Conservation (phyloP, 768 basidiomycete species). For the Amanita rimosa region DNA sequence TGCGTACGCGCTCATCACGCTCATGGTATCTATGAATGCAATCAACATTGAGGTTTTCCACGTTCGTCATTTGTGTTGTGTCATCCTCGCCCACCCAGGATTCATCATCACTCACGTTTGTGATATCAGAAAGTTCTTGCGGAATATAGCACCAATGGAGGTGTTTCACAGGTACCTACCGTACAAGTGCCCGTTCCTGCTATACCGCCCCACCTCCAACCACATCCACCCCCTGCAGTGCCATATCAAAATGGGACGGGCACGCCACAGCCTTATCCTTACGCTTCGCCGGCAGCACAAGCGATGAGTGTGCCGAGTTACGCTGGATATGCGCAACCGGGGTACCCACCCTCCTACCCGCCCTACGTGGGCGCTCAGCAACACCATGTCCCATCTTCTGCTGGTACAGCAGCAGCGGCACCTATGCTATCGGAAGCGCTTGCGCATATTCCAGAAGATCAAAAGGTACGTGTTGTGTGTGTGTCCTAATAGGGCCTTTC, state of each 20-base stretch:
- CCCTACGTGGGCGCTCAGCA: conserved; percentile 12
- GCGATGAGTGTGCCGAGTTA: background rate
- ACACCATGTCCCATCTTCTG: conserved; percentile 10
- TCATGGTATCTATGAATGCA: conserved; percentile 72
- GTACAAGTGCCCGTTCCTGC: conserved; percentile 26
- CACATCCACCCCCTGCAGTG: conserved; percentile 15
- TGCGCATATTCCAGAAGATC: conserved; percentile 53
- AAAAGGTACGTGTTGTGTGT: conserved; percentile 35
- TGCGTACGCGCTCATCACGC: conserved; percentile 62
- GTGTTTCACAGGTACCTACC: conserved; percentile 16
- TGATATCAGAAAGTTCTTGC: conserved; percentile 52
- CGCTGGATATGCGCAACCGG: conserved; percentile 1
- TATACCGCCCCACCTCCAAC: conserved; percentile 35
- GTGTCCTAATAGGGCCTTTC: too few species aligned
- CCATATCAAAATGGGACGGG: conserved; percentile 7
- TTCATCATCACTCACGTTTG: conserved; percentile 1
- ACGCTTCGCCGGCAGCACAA: conserved; percentile 11
- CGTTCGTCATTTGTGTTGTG: conserved; percentile 23
- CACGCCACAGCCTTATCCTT: conserved; percentile 11
- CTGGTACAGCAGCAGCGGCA: conserved; percentile 12
- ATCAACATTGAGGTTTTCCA: conserved; percentile 69
- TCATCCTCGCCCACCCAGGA: too few species aligned
- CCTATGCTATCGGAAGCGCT: conserved; percentile 37
- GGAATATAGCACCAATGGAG: conserved; percentile 26
- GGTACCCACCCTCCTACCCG: conserved; percentile 15